Conservation (phyloP, 2,329 filamentous ascomycete genomes). For the Knufia fluminis region DNA sequence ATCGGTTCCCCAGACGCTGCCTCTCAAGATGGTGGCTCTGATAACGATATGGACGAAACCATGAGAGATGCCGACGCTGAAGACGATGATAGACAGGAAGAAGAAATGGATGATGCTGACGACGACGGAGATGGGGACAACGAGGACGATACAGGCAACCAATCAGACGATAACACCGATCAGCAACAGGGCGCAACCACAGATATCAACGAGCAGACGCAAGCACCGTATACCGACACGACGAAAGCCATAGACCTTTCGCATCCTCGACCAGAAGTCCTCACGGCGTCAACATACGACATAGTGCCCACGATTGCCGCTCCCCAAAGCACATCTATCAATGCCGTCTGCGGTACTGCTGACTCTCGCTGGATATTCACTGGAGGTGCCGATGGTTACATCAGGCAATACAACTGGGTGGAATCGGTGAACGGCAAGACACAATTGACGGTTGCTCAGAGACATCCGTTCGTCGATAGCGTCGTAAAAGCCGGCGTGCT, state of each 20-base stretch:
- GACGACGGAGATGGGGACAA: conserved; percentile 34
- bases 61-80: conserved; percentile 34
- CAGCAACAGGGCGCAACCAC: conserved; percentile 26
- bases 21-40: conserved; percentile 41
- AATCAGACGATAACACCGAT: conserved; percentile 36
- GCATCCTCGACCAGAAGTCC: conserved; percentile 62
- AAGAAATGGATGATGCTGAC: conserved; percentile 35
- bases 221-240: conserved; percentile 27
- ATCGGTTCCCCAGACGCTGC: conserved; percentile 23
- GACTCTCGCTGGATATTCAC: conserved; percentile 94
- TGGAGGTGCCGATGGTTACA: conserved; percentile 88
- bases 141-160: conserved; percentile 38
- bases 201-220: conserved; percentile 30
- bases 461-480: conserved; percentile 93
- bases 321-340: conserved; percentile 90
- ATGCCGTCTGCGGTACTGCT: conserved; percentile 80
- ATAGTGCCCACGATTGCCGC: conserved; percentile 96
- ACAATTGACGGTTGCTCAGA: conserved; percentile 85
- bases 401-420: conserved; percentile 91
- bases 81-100: conserved; percentile 29
- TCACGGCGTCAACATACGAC: conserved; percentile 75
- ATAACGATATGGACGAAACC: conserved; percentile 40
- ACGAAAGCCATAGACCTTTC: conserved; percentile 38
- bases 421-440: conserved; percentile 93
- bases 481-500: conserved; percentile 91